phyloP scores from a whole-genome alignment of 2,329 filamentous ascomycete genomes.

The Dothideomycetes sp. region DNA sequence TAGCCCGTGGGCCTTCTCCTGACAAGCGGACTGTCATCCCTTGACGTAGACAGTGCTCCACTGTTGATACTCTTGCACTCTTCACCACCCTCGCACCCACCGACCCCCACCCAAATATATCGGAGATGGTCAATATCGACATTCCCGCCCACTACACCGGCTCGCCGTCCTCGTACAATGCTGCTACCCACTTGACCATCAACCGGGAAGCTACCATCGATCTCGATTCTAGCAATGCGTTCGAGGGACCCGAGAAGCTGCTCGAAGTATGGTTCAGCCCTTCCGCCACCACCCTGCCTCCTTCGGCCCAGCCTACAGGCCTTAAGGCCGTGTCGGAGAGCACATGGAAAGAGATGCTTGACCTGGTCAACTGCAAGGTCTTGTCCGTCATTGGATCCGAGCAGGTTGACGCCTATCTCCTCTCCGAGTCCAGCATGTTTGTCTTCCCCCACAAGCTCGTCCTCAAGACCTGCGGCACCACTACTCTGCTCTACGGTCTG shows the following conservation, averaged over 20 bases:
- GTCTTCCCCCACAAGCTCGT: constrained; percentile 99
- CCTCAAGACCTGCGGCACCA: constrained; percentile 95
- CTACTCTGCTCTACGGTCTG: constrained; percentile 79
- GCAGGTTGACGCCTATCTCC: constrained; percentile 86
- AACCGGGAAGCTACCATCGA: constrained; percentile 90
- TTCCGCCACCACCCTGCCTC: constrained; percentile 60
- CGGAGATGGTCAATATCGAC: constrained; percentile 74
- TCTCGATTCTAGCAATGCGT: constrained; percentile 89
- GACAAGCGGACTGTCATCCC: constrained; percentile 90
- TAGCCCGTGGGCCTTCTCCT: constrained; percentile 83
- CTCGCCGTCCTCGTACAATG: constrained; percentile 62
- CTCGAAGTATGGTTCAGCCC: constrained; percentile 97
- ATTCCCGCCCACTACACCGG: constrained; percentile 70
- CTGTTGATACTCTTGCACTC: constrained; percentile 25
- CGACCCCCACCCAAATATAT: no score
- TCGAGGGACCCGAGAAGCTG: constrained; percentile 96
- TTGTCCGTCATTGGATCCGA: constrained; percentile 89
- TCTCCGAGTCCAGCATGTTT: constrained; percentile 99
- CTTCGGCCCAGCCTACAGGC: constrained; percentile 59
- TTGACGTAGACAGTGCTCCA: constrained; percentile 94
- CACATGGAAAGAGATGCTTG: constrained; percentile 92
- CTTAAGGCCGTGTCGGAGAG: constrained; percentile 77
- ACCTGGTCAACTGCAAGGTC: constrained; percentile 97
- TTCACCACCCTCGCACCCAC: no score
- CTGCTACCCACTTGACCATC: constrained; percentile 85